Evolutionary conservation across 129 eudicot genomes (phyloP), one percentile per base, ranked within the genome.

Genomic region (Gnaphalium uliginosum): DNA sequence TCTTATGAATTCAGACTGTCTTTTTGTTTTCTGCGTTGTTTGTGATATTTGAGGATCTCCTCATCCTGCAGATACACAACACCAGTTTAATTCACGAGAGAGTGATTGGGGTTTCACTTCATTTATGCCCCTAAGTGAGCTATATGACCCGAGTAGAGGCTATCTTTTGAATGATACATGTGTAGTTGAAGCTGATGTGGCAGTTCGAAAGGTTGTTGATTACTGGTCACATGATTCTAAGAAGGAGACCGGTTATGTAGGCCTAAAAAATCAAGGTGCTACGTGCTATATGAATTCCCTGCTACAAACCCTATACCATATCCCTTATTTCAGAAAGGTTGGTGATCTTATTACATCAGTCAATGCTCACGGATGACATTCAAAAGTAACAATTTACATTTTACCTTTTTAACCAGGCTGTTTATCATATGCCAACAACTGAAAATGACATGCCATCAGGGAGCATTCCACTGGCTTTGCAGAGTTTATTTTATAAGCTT

Each of bases 281-380:
- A 94, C 98, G 56, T 90, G 97, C 80, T 94, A 94, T 59, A 88
- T 94, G 98, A 94, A 90, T 80, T 94, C 98, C 78, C 89, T 93
- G 65, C 96, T 93, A 64, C 98, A 93, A 78, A 90, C 96, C 35
- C 77, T 93, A 50, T 93, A 90, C 77, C 96, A 93, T 78, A 90
- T 88, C 64, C 97, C 98, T 72, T 90, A 90, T 80, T 94, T 94
- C 61, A 94, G 98, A 79, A 94, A 94, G 98, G 98, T 90, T 75
- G 62, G 88, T 74, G 25, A 71, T 37, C 71, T 66, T 66, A 57
- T 53, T 41, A 43, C 57, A 65, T 32, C 8, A 51, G 22, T 17
- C 64, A 63, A 39, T 65, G 64, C 35, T 81, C 10, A 32, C 18
- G 21, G 14, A 67, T 35, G 7, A 37, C 43, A 41, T 59, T 37